phyloP scores from a whole-genome alignment of 208 protist genomes.

The Wallacemonas sp. region DNA sequence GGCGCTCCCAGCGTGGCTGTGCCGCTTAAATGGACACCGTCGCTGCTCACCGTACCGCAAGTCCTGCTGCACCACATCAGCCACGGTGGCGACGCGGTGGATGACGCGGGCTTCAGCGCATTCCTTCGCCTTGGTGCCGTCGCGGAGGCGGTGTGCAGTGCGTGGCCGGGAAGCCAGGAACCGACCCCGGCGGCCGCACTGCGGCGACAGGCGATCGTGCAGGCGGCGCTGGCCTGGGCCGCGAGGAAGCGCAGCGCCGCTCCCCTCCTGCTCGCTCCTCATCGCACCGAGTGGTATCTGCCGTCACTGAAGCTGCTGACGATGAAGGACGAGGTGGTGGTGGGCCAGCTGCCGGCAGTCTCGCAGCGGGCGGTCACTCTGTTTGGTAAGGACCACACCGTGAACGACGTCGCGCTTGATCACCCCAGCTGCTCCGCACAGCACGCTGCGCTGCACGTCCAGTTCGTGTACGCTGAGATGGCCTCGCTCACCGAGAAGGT shows the following conservation, averaged over 20 bases:
- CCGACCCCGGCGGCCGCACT: background rate
- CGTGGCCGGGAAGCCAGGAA: background rate
- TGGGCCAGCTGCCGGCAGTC: conserved; percentile 34
- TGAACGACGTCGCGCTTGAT: conserved; percentile 67
- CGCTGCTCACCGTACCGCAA: conserved; percentile 74
- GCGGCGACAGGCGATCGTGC: background rate
- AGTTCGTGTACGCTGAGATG: conserved; percentile 46
- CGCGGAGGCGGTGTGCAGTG: conserved; percentile 29
- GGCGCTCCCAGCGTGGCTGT: background rate
- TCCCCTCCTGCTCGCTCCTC: background rate
- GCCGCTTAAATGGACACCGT: conserved; percentile 71
- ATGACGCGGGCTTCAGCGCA: conserved; percentile 14
- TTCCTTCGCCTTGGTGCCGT: conserved; percentile 56
- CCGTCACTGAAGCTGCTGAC: conserved; percentile 56
- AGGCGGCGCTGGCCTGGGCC: background rate
- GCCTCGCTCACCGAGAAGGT: conserved; percentile 5
- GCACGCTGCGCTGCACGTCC: conserved; percentile 72
- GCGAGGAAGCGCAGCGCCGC: background rate
- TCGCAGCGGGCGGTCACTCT: conserved; percentile 60
- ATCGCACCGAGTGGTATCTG: conserved; percentile 36
- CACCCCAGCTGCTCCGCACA: conserved; percentile 85
- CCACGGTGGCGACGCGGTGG: conserved; percentile 23
- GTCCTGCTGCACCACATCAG: conserved; percentile 55
- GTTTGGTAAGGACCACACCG: conserved; percentile 51
- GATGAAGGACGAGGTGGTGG: conserved; percentile 50